Evolutionary conservation across 148 eudicot genomes (phyloP).

Genomic region (Arctostaphylos glauca): DNA sequence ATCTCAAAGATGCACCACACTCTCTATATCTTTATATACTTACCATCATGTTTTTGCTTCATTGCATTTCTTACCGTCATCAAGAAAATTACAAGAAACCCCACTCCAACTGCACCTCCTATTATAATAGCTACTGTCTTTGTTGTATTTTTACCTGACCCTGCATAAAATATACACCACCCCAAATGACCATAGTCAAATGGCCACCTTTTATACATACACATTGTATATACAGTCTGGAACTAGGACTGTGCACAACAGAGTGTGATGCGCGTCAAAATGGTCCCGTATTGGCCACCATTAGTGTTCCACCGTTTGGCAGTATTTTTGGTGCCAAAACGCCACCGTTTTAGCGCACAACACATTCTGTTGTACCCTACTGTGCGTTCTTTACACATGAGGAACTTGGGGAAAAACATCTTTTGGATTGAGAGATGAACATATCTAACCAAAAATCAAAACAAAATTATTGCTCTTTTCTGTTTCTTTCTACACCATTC

Average conservation of each 20-base stretch:
- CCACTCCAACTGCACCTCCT: conserved; percentile 94
- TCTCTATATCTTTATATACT: conserved; percentile 4
- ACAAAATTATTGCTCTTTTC: background rate
- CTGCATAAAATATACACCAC: conserved; percentile 30
- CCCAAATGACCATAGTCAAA: background rate
- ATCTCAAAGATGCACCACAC: background rate
- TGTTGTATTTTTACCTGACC: conserved; percentile 63
- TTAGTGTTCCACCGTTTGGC: background rate
- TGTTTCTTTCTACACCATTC: background rate
- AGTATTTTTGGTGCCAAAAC: background rate
- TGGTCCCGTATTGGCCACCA: no score
- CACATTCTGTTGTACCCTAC: no score
- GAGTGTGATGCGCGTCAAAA: background rate
- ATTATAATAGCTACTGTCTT: conserved; percentile 92
- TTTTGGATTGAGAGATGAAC: background rate
- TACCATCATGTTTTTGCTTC: conserved; percentile 70
- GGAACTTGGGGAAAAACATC: background rate
- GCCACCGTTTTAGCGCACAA: no score
- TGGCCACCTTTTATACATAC: background rate
- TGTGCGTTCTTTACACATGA: background rate
- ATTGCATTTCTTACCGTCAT: conserved; percentile 63
- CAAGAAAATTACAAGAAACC: conserved; percentile 67
- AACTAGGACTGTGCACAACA: background rate
- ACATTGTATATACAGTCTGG: no score
- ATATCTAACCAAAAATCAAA: background rate